phyloP scores from a whole-genome alignment of 192 early-diverging fungal species.

The Dissophora ornata region DNA sequence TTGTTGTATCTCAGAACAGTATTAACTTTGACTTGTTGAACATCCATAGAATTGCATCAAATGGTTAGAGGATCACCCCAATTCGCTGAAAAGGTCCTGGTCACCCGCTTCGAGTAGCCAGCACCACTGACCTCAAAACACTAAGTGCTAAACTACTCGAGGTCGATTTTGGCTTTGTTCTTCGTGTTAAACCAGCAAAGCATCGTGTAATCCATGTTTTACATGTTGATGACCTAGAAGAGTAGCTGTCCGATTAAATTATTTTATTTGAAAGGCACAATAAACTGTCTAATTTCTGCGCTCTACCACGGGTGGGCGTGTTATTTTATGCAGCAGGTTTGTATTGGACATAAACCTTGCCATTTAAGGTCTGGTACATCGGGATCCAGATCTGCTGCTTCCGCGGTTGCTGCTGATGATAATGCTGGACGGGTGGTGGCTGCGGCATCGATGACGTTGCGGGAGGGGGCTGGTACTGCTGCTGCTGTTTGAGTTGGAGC shows the following conservation, averaged over 20 bases:
- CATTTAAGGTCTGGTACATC: constrained; percentile 24
- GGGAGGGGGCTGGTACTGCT: not conserved
- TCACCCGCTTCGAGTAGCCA: too few relatives aligned
- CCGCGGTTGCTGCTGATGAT: constrained; percentile 5
- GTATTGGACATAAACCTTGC: constrained; percentile 45
- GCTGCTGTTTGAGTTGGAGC: constrained; percentile 21
- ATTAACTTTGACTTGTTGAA: constrained; percentile 7
- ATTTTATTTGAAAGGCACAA: too few relatives aligned
- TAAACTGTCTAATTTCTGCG: too few relatives aligned
- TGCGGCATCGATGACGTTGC: not conserved
- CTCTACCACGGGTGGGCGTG: too few relatives aligned
- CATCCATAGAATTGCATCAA: constrained; percentile 18
- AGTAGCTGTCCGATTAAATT: too few relatives aligned
- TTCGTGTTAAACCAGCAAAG: too few relatives aligned
- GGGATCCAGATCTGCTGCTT: constrained; percentile 53
- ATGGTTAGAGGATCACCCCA: constrained; percentile 10
- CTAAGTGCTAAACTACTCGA: too few relatives aligned
- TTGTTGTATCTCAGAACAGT: not conserved
- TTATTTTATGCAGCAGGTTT: not conserved
- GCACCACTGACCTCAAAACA: too few relatives aligned
- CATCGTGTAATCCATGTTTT: too few relatives aligned
- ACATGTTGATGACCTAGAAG: too few relatives aligned
- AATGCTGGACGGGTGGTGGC: not conserved
- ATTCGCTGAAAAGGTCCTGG: constrained; percentile 16
- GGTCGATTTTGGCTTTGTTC: too few relatives aligned